Percentiles rank a stretch among this genome's conserved stretches.
These are phyloP conservation scores for Fusarium ambrosium DNA, from an alignment of 2,329 filamentous ascomycete species.

Conservation along the genomic window DNA sequence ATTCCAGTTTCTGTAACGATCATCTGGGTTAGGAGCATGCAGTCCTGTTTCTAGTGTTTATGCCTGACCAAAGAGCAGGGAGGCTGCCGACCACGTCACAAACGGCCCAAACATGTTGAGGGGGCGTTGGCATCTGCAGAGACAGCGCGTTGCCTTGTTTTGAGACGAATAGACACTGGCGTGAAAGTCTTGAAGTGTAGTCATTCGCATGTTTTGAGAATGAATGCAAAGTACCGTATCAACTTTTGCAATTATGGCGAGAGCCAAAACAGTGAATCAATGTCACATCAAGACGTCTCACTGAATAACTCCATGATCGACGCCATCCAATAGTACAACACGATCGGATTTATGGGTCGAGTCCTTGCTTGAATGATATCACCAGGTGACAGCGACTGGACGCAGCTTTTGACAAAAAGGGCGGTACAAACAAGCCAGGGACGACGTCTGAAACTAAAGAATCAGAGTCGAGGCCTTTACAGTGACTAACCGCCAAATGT, in stretches of 20 bases:
- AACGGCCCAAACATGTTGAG: neutral
- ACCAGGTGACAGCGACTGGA: neutral
- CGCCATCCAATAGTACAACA: constrained; percentile 38
- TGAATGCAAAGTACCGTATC: neutral
- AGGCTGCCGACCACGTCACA: neutral
- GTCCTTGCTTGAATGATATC: constrained; percentile 13
- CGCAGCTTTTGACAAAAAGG: neutral
- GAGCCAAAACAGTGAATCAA: neutral
- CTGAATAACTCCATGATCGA: neutral
- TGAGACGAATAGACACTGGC: neutral
- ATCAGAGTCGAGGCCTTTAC: neutral
- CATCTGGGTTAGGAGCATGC: neutral
- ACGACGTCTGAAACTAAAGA: neutral
- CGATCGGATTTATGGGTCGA: constrained; percentile 39
- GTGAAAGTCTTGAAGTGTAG: neutral
- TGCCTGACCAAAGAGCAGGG: neutral
- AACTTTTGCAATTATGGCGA: neutral
- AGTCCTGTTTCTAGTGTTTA: neutral
- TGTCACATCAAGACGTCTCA: constrained; percentile 1
- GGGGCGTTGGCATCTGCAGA: neutral
- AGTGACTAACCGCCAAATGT: neutral
- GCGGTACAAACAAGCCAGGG: neutral
- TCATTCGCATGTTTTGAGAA: neutral
- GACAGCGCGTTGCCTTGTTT: neutral
- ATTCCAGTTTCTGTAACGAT: neutral